Percentiles rank a stretch among this genome's conserved stretches.
These are phyloP conservation scores for Coniochaeta hoffmannii DNA, from an alignment of 2,329 filamentous ascomycete genomes.

Conservation along the genomic window DNA sequence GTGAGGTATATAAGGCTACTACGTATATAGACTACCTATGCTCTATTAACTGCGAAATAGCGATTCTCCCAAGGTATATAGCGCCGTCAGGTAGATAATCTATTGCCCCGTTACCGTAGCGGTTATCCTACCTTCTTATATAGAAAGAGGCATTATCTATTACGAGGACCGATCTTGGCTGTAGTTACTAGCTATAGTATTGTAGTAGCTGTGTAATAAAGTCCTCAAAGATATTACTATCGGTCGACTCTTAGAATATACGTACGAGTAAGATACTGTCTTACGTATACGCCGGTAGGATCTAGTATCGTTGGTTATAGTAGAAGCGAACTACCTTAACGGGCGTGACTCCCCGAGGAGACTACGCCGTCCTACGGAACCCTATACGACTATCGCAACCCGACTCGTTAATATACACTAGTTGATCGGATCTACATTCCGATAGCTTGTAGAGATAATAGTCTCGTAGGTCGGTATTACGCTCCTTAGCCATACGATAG, in stretches of 20 bases:
- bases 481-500: slow-evolving; percentile 8
- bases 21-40: too few species aligned
- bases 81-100: too few species aligned
- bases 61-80: too few species aligned
- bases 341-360: slow-evolving; percentile 21
- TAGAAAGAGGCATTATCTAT: slow-evolving; percentile 24
- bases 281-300: slow-evolving; percentile 15
- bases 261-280: slow-evolving; percentile 19
- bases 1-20: too few species aligned
- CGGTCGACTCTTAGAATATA: slow-evolving; percentile 21
- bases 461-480: slow-evolving; percentile 26
- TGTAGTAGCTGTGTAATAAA: slow-evolving; percentile 22
- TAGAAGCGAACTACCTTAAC: slow-evolving; percentile 17
- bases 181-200: slow-evolving; percentile 18
- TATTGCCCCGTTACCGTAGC: too few species aligned
- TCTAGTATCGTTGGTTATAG: slow-evolving; percentile 14
- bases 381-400: slow-evolving; percentile 26
- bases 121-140: too few species aligned
- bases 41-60: too few species aligned
- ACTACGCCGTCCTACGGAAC: slow-evolving; percentile 26
- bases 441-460: slow-evolving; percentile 25
- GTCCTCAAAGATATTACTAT: slow-evolving; percentile 20
- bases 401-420: slow-evolving; percentile 29
- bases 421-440: slow-evolving; percentile 22
- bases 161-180: slow-evolving; percentile 23